Base-by-base conservation (phyloP, 495 filamentous ascomycete species). In the Rhypophila decipiens region DNA sequence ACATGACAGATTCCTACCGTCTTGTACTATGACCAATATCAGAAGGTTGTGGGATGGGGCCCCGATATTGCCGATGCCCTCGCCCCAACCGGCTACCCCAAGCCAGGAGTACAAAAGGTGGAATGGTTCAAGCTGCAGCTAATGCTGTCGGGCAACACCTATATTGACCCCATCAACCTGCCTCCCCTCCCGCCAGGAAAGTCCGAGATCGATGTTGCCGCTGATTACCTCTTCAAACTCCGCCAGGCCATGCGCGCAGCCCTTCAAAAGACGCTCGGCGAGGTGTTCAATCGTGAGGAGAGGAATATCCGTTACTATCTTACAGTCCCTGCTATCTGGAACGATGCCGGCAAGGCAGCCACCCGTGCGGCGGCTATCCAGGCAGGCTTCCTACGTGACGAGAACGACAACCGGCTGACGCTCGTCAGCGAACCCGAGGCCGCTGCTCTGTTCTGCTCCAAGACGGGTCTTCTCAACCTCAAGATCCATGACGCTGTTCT, bases 41-140 rank as follows among this genome's bases (percentile, higher is more conserved):
- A 86, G 57, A 84, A 87, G 59, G 83, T 87, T 43, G 83, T 87
- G 4, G 83, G 83, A 53, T 87, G 83, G 83, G 83, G 83, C 38
- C 83, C 83, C 41, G 83, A 87, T 66, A 86, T 87, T 50, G 83
- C 83, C 24, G 83, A 87, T 64, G 83, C 83, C 37, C 69, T 87
- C 43, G 83, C 83, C 37, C 83, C 83, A 22, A 86, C 83, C 24
- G 83, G 83, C 42, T 86, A 86, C 61, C 83, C 83, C 44, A 87
- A 86, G 68, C 80, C 80, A 8, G 83, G 83, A 49, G 83, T 87
- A 49, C 83, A 87, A 57, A 87, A 86, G 67, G 83, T 87, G 7
- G 83, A 87, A 56, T 87, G 83, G 83, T 86, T 87, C 72, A 87
- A 87, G 69, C 74, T 86, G 19, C 83, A 87, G 68, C 72, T 87